Percentiles rank a stretch among this genome's conserved stretches.
phyloP scores from a whole-genome alignment of 202 grass and related monocot species.

The Dendrocalamus latiflorus region DNA sequence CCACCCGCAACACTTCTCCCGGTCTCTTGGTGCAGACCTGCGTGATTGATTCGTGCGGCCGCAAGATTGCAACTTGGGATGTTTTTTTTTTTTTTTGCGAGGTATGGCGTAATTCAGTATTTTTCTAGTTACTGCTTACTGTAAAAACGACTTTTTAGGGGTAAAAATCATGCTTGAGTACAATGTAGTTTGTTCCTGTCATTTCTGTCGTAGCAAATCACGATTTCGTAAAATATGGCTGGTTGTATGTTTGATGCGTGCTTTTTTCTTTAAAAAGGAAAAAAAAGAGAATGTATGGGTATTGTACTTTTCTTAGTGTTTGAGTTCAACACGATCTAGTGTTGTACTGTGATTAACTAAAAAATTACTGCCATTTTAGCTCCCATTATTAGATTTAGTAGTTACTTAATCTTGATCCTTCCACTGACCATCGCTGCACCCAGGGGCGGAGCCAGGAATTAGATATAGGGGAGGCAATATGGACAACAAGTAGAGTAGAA shows the following conservation, averaged over 20 bases:
- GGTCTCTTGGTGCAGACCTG: neutral
- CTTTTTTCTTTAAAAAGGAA: neutral
- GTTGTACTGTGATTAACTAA: neutral
- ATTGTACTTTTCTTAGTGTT: constrained; percentile 12
- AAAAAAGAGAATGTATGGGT: constrained; percentile 5
- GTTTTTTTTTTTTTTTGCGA: constrained; percentile 21
- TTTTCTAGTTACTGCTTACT: neutral
- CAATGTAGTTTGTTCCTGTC: constrained; percentile 6
- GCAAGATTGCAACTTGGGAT: neutral
- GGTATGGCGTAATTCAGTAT: constrained; percentile 17
- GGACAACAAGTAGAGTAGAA: too few relatives aligned
- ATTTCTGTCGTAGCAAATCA: constrained; percentile 11
- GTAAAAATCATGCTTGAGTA: neutral
- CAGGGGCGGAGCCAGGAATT: too few relatives aligned
- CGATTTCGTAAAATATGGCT: neutral
- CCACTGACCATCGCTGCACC: neutral
- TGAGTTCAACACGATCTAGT: neutral
- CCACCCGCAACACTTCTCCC: neutral
- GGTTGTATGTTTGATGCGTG: neutral
- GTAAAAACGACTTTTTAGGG: neutral
- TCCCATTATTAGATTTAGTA: neutral
- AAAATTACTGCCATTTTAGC: neutral
- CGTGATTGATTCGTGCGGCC: neutral
- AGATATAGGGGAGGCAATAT: too few relatives aligned
- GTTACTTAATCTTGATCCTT: neutral